Evolutionary conservation across 176 grass and related monocot species (phyloP).

Genomic region (Pontederia paniculata): DNA sequence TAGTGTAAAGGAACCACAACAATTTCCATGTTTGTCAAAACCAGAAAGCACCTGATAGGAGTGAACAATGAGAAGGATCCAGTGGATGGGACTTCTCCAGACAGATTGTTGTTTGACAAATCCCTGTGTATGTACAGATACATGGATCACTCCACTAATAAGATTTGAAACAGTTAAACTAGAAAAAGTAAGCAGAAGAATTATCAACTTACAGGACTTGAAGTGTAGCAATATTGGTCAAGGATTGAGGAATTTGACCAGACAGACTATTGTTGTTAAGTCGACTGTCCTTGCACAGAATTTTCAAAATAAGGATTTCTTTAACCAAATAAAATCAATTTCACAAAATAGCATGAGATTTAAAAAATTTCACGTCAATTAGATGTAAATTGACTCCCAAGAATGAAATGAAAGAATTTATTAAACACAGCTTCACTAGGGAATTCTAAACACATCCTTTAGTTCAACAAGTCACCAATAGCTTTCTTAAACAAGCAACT

Average conservation of each 20-base stretch:
- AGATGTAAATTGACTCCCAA: too few relatives aligned
- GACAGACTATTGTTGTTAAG: slow-evolving; percentile 14
- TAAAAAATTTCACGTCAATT: not conserved
- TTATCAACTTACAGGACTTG: slow-evolving; percentile 17
- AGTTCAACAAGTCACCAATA: too few relatives aligned
- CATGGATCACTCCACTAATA: not conserved
- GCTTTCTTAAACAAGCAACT: too few relatives aligned
- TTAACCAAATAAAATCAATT: not conserved
- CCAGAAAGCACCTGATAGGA: slow-evolving; percentile 11
- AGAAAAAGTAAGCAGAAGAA: not conserved
- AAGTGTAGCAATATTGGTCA: slow-evolving; percentile 10
- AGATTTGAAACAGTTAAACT: not conserved
- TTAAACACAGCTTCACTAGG: too few relatives aligned
- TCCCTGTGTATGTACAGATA: not conserved
- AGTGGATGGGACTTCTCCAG: slow-evolving; percentile 14
- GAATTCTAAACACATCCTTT: too few relatives aligned
- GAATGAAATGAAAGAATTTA: too few relatives aligned
- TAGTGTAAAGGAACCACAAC: not conserved
- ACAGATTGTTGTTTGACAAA: slow-evolving; percentile 14
- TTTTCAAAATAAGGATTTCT: not conserved
- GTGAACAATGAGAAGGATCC: slow-evolving; percentile 13
- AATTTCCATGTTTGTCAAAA: not conserved
- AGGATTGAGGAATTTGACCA: slow-evolving; percentile 8
- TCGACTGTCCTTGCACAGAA: slow-evolving; percentile 14
- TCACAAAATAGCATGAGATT: not conserved